Evolutionary conservation across 192 early-diverging fungal species (phyloP), one percentile per base, ranked within the genome.

Genomic region (Coemansia sp.): DNA sequence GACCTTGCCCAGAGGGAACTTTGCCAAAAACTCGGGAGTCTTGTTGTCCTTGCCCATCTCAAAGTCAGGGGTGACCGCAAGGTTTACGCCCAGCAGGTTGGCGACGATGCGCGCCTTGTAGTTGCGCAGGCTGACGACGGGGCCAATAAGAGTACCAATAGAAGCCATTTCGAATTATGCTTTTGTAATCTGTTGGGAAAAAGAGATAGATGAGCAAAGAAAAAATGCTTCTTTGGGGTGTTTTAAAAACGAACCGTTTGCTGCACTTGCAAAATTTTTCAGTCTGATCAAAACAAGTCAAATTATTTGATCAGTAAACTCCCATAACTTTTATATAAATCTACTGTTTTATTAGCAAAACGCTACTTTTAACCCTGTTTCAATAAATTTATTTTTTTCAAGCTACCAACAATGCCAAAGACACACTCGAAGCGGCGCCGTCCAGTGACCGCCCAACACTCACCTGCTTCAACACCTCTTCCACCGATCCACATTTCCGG

Each of bases 1-100:
- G 60, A 94, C 85, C 87, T 96, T 97, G 74, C 91, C 92, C 55
- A 88, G 66, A 32, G 93, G 94, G 87, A 91, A 97, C 86, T 97
- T 98, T 82, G 86, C 85, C 59, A 92, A 73, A 85, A 86, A 96
- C 81, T 90, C 94, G 48, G 87, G 74, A 45, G 84, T 87, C 84
- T 88, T 87, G 87, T 89, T 91, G 84, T 87, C 84, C 32, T 82
- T 84, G 37, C 83, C 85, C 62, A 92, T 73, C 73, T 85, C 67
- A 72, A 93, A 89, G 24, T 69, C 55, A 37, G 74, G 74, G 11
- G 73, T 82, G 54, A 85, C 78, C 23, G 84, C 85, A 64, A 98
- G 73, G 29, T 93, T 87, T 37, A 92, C 61, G 71, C 85, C 87
- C 71, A 88, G 88, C 75, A 90, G 89, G 67, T 88, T 83, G 74